Evolutionary conservation across 2,329 filamentous ascomycete species (phyloP).

Genomic region (Fusarium sp.): DNA sequence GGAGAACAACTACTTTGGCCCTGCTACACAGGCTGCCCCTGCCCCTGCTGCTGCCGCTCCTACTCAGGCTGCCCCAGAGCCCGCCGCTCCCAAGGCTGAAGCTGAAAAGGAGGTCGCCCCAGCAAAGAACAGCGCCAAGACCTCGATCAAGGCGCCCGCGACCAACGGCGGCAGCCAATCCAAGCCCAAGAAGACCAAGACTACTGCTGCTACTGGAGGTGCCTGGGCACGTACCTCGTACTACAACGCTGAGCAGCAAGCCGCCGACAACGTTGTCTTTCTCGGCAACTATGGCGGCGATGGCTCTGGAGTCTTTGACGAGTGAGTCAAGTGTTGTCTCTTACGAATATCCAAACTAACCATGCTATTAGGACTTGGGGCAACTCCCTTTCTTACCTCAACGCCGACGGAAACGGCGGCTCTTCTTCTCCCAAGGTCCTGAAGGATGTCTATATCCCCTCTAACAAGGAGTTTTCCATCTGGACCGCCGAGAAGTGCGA

Average conservation of each 20-base stretch:
- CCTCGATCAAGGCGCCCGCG: constrained; percentile 22
- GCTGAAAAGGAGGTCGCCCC: constrained; percentile 1
- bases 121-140: constrained; percentile 16
- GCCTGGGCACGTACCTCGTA: constrained; percentile 58
- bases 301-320: constrained; percentile 57
- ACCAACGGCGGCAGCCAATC: not conserved
- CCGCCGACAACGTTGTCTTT: constrained; percentile 60
- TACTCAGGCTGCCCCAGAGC: not conserved
- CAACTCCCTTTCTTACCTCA: constrained; percentile 60
- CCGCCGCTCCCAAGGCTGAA: not conserved
- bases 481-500: constrained; percentile 59
- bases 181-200: constrained; percentile 11
- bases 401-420: constrained; percentile 54
- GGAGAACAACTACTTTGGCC: constrained; percentile 65
- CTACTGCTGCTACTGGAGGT: constrained; percentile 30
- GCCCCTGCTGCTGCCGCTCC: constrained; percentile 25
- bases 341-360: constrained; percentile 14
- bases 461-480: constrained; percentile 60
- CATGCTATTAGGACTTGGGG: constrained; percentile 53
- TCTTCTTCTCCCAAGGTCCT: constrained; percentile 55
- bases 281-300: constrained; percentile 61
- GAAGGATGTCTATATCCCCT: constrained; percentile 53
- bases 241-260: constrained; percentile 56
- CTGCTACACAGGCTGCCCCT: constrained; percentile 35
- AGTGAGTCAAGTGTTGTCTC: constrained; percentile 48